A percentile compares a stretch with the other conserved stretches of the same genome.
Conservation (phyloP, 2,329 filamentous ascomycete genomes). For the Phialocephala subalpina region DNA sequence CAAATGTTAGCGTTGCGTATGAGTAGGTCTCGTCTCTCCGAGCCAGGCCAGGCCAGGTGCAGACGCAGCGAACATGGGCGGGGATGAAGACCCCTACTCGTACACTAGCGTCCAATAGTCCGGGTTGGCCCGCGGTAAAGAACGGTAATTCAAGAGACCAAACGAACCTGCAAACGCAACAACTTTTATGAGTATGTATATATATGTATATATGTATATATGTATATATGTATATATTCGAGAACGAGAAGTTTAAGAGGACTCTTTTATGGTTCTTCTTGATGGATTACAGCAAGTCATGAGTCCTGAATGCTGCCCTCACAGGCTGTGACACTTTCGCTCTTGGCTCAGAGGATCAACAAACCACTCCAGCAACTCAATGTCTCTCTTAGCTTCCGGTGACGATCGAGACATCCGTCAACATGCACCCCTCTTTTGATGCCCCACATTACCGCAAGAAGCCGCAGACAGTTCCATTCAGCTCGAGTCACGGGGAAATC, state of each 20-base stretch:
- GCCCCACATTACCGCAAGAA: conserved; percentile 9
- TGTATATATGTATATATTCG: too few relatives aligned
- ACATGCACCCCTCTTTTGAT: conserved; percentile 11
- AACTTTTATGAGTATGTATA: background rate
- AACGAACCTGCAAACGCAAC: background rate
- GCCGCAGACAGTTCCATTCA: background rate
- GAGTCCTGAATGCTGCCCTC: background rate
- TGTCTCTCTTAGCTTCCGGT: background rate
- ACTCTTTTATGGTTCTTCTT: background rate
- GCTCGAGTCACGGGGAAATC: background rate
- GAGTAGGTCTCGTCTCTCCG: too few relatives aligned
- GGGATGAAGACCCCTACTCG: background rate
- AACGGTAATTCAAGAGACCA: background rate
- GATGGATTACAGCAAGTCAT: background rate
- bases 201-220: too few relatives aligned
- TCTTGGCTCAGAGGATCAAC: conserved; percentile 4
- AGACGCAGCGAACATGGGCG: background rate
- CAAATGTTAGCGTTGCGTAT: background rate
- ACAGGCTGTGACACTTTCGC: background rate
- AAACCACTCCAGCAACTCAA: background rate
- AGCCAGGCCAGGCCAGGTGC: too few relatives aligned
- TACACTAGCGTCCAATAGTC: background rate
- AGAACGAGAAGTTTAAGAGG: background rate
- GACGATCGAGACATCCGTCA: conserved; percentile 2
- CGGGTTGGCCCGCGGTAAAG: background rate